Evolutionary conservation across 2,329 filamentous ascomycete species (phyloP), one percentile per base, ranked within the genome.

Genomic region (Botrytis squamosa): DNA sequence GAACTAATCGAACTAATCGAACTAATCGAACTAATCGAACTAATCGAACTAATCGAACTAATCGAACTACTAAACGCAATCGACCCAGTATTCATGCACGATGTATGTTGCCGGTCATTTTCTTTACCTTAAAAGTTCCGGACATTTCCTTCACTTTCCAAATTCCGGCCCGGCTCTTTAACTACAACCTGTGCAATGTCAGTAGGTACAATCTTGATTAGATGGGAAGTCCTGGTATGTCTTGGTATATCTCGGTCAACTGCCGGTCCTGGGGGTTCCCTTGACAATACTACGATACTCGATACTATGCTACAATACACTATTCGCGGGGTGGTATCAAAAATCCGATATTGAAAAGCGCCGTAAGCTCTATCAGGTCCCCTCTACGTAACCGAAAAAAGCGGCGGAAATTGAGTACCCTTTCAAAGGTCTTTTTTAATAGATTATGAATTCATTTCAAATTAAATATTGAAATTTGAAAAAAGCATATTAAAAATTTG

Each of bases 361-460:
- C 57, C 60, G 69, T 71, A 40, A 63, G 69, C 69, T 71, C 33
- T 40, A 29, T 57, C 44, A 52, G 22, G 55, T 29, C 16, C n/a
- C n/a, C 29, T 29, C 29, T 29, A 29, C 29, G 29, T 29, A 29
- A 29, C 2, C 2, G 29, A 29, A 29, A 29, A 29, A 29, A 29
- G 29, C 29, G 29, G 29, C 2, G 29, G 29, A 29, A 29, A 29
- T 29, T 29, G 29, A 29, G 29, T 29, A 29, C 29, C 29, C 29
- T 29, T 29, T 29, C 29, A 29, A 29, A 29, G 29, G 29, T 29
- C 29, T 29, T 29, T n/a, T 29, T 29, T 29, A 29, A 29, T 29
- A 29, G 29, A 29, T 29, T 29, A 29, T 29, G 2, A 29, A 29
- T 29, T 29, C 29, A 29, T 29, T 29, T 29, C 29, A 29, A 29